Evolutionary conservation across 1,284 basidiomycete genomes (phyloP), one percentile per base, ranked within the genome.

Genomic region (Trametes hirsuta): DNA sequence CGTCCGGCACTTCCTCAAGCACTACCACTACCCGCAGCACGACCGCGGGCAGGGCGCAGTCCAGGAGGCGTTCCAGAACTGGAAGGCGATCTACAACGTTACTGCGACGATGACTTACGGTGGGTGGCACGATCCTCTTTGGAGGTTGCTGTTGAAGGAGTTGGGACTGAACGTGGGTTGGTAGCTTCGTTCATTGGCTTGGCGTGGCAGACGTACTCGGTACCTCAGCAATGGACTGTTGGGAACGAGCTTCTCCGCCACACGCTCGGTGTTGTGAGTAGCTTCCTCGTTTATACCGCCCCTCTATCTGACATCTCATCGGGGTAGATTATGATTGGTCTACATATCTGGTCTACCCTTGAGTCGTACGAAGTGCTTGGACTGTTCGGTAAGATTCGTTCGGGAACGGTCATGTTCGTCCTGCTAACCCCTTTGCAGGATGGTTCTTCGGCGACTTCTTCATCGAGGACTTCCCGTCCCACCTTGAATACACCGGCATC

Each of bases 371-470:
- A 97, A 70, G 97, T 96, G 15, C 84, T 99, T 0, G 97, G 97
- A 6, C 85, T 93, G 47, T 97, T 97, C 71, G 94, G 91, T 90
- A 68, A 54, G 79, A 60, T 22, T 6, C 8, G 15, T 4, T 5
- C 14, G 22, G 12, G 14, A 9, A 45, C 40, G 15, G 2, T 47
- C 8, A 24, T 22, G 14, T 22, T 35, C 47, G 25, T 30, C 30
- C 8, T 8, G 30, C 30, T 30, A 6, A 55, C 49, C 18, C 15
- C 18, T 35, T 21, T 22, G 5, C 41, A 93, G 92, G 95, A 18
- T 98, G 95, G 95, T 95, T 97, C 77, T 98, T 96, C 69, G 94
- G 94, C 22, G 97, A 99, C 76, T 99, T 99, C 77, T 99, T 98
- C 82, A 90, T 98, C 73, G 88, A 94, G 67, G 93, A 95, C 67